Percentiles rank a stretch among this genome's conserved stretches.
These are phyloP conservation scores for Chloranthus sessilifolius DNA, from an alignment of 164 flowering plant genomes.

Conservation along the genomic window DNA sequence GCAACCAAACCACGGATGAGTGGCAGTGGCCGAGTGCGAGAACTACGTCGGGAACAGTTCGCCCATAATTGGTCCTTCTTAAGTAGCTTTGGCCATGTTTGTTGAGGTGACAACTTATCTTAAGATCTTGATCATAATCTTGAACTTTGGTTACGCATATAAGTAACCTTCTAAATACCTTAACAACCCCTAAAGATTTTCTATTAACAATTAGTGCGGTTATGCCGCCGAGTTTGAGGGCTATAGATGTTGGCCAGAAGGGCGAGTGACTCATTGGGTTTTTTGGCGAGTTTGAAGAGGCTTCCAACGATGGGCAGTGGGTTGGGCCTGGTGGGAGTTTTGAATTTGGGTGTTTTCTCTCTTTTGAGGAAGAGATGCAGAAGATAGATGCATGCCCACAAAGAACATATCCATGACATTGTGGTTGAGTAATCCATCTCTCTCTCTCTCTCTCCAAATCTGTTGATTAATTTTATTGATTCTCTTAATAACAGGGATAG, in stretches of 20 bases:
- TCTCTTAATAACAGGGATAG: no score
- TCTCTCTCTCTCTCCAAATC: no score
- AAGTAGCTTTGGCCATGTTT: conserved; percentile 19
- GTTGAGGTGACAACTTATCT: conserved; percentile 19
- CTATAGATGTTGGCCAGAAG: conserved; percentile 17
- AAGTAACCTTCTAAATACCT: no score
- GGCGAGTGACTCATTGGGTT: conserved; percentile 15
- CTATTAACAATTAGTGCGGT: no score
- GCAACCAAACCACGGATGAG: conserved; percentile 16
- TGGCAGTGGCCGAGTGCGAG: conserved; percentile 7
- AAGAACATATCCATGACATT: not conserved
- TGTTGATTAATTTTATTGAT: no score
- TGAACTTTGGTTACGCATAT: no score
- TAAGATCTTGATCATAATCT: no score
- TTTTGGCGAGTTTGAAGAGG: conserved; percentile 18
- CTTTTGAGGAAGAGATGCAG: not conserved
- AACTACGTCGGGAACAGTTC: conserved; percentile 19
- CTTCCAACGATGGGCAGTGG: conserved; percentile 22
- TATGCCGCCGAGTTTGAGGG: conserved; percentile 14
- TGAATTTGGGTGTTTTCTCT: not conserved
- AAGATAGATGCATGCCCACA: not conserved
- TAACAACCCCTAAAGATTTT: no score
- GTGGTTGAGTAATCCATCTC: conserved; percentile 1
- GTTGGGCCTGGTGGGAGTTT: conserved; percentile 27
- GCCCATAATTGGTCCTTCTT: conserved; percentile 14